These are phyloP conservation scores for Collybiopsis luxurians DNA, from an alignment of 768 basidiomycete species.

Conservation along the genomic window DNA sequence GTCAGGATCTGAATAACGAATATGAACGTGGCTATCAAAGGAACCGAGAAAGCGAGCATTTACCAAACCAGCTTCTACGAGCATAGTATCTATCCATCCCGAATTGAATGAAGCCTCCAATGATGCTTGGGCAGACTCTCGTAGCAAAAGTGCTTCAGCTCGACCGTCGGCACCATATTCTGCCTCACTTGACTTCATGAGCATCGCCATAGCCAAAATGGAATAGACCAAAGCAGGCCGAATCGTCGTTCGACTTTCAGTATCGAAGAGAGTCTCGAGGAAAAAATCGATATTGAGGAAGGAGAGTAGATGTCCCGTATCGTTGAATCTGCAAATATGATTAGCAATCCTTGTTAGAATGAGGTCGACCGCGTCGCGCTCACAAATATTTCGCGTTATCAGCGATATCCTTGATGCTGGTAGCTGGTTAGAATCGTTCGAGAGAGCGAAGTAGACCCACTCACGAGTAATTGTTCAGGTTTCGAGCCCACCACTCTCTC, in stretches of 20 bases:
- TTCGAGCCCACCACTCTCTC: conserved; percentile 42
- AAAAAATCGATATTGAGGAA: conserved; percentile 64
- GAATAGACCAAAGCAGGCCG: conserved; percentile 74
- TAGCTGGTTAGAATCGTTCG: not conserved
- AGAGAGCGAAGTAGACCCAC: too few relatives aligned
- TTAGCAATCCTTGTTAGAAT: not conserved
- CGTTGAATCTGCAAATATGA: conserved; percentile 51
- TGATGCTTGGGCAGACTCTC: conserved; percentile 52
- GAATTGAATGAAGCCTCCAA: conserved; percentile 49
- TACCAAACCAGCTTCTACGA: conserved; percentile 75
- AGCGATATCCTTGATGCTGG: conserved; percentile 47
- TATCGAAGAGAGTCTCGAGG: conserved; percentile 46
- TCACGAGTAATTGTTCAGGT: conserved; percentile 36
- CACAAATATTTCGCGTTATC: conserved; percentile 54
- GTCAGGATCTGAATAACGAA: conserved; percentile 57
- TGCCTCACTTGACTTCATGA: conserved; percentile 71
- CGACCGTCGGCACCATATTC: conserved; percentile 56
- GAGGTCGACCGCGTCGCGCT: conserved; percentile 16
- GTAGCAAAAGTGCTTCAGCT: conserved; percentile 53
- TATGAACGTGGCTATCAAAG: too few relatives aligned
- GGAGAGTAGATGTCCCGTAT: conserved; percentile 64
- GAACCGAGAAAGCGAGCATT: conserved; percentile 19
- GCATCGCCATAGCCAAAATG: conserved; percentile 63
- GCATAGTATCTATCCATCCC: conserved; percentile 55
- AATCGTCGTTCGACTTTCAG: conserved; percentile 50